A percentile compares a stretch with the other conserved stretches of the same genome.
These are phyloP conservation scores for Dictyostelium capitatum DNA, from an alignment of 78 protist genomes.

Conservation along the genomic window DNA sequence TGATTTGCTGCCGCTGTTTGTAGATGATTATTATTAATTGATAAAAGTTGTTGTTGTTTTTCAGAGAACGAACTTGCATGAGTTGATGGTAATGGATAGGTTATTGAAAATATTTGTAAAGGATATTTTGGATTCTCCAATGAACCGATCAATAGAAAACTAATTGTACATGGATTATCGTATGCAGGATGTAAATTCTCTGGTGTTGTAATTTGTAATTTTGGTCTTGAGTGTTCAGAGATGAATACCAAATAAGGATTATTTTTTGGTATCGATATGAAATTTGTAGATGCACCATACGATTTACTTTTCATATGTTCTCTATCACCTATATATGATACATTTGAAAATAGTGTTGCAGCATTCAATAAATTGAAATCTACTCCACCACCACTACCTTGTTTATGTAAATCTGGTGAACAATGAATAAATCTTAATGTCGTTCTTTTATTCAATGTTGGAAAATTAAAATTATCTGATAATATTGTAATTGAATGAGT, in stretches of 20 bases:
- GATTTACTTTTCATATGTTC: background rate
- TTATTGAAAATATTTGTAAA: slow-evolving; percentile 9
- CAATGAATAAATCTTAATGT: slow-evolving; percentile 63
- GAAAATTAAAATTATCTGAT: slow-evolving; percentile 30
- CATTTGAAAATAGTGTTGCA: slow-evolving; percentile 44
- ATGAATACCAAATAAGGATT: slow-evolving; percentile 40
- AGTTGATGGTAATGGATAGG: slow-evolving; percentile 17
- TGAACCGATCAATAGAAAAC: slow-evolving; percentile 34
- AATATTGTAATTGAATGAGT: background rate
- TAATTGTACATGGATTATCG: background rate
- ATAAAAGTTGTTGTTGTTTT: slow-evolving; percentile 3
- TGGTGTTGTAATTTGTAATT: background rate
- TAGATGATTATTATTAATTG: background rate
- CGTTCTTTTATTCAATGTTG: slow-evolving; percentile 3
- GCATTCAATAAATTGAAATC: slow-evolving; percentile 35
- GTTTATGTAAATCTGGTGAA: background rate
- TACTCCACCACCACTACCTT: background rate
- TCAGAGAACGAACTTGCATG: background rate
- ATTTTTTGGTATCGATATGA: slow-evolving; percentile 31
- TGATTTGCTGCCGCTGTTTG: background rate
- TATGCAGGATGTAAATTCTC: background rate
- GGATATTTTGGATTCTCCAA: slow-evolving; percentile 14
- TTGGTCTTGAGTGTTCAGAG: slow-evolving; percentile 29
- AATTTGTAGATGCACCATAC: slow-evolving; percentile 10
- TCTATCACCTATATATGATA: slow-evolving; percentile 1